A percentile compares a stretch with the other conserved stretches of the same genome.
phyloP scores from a whole-genome alignment of 768 basidiomycete species.

The Exsudoporus frostii region DNA sequence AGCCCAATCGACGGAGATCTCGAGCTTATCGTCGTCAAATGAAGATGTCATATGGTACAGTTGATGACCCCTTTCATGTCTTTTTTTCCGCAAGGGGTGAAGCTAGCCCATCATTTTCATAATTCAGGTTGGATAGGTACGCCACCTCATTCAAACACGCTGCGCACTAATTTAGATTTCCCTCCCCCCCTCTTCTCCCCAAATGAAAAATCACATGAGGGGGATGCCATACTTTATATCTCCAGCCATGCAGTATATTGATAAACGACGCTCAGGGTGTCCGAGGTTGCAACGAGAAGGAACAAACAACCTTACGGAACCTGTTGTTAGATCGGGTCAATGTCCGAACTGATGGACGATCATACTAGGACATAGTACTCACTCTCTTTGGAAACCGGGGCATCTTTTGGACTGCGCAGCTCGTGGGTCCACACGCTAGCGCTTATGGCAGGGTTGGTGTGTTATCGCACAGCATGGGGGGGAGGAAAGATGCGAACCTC shows the following conservation, averaged over 20 bases:
- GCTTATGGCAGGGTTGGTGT: not conserved
- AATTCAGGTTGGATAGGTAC: not conserved
- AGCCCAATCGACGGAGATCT: not conserved
- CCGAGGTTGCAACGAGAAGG: slow-evolving; percentile 1
- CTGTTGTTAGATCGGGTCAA: not conserved
- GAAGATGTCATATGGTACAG: not conserved
- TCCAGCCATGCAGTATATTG: too few species aligned
- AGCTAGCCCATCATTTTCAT: not conserved
- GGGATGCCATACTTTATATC: not conserved
- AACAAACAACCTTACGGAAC: slow-evolving; percentile 1
- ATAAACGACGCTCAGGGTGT: not conserved
- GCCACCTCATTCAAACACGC: not conserved
- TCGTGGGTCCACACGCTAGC: not conserved
- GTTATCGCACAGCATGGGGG: not conserved
- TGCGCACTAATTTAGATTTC: not conserved
- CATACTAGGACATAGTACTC: not conserved
- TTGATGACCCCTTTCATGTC: not conserved
- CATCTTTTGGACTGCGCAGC: not conserved
- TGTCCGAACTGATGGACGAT: not conserved
- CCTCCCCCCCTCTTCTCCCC: not conserved
- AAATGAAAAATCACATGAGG: not conserved
- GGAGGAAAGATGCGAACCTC: too few species aligned
- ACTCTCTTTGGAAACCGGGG: not conserved
- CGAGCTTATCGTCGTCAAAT: not conserved
- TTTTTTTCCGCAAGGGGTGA: not conserved